Base-by-base conservation (phyloP, 1,139 yeast species). In the Suhomyces coccinellae region DNA sequence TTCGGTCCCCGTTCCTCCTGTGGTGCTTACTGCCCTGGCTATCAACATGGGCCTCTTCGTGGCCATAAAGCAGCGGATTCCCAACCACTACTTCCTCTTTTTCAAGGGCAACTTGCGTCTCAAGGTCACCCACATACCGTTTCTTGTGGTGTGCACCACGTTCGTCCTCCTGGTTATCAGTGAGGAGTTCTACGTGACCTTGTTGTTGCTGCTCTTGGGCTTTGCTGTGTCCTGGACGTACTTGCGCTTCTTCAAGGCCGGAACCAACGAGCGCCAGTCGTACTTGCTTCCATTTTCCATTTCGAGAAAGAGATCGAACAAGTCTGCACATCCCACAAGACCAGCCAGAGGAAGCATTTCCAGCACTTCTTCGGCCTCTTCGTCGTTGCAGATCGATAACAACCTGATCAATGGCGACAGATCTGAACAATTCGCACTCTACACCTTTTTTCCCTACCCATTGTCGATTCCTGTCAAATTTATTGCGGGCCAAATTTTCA, bases 381-480 rank as follows among this genome's bases (percentile, higher is more conserved):
- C 49, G 6, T 43, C 63, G 30, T 52, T 66, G 30, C 66, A 63
- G 33, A 43, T 67, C 26, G 73, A 67, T 17, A 54, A 53, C 29
- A 52, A 53, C 11, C 51, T 52, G 12, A 43, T 58, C 8, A 56
- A 50, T 40, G 79, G 79, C 15, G 79, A 74, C 47, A 56, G 77
- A 43, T 65, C 77, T 0, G 68, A 66, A 13, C 75, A 68, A 49
- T 74, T 75, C 54, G 59, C 78, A 20, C 54, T 75, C 15, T 53
- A 64, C 40, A 71, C 79, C 3, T 73, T 74, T 55, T 73, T 74
- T 60, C 80, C 79, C 2, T 59, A 58, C 20, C 79, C 79, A 1
- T 27, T 74, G 6, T 68, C 76, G 6, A 31, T 58, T 6, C 6
- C 67, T 0, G 63, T 72, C 0, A 57, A 59, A 43, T 14, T 59